These are phyloP conservation scores for Lichtheimia ornata DNA, from an alignment of 371 early-diverging fungal genomes.

Conservation along the genomic window DNA sequence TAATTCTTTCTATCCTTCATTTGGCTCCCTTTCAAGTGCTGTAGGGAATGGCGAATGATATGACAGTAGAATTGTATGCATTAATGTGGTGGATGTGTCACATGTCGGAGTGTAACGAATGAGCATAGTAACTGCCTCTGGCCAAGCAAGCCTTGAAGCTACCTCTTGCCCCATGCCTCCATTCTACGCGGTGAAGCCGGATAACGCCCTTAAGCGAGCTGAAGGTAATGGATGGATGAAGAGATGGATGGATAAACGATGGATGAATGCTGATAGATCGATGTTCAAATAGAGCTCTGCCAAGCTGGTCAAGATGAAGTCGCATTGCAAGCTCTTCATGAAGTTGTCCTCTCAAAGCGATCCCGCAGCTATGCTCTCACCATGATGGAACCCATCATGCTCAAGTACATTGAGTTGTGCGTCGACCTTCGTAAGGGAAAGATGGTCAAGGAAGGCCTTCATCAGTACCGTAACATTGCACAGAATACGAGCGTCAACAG, in stretches of 20 bases:
- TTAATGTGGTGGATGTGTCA: too few relatives aligned
- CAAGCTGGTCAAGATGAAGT: slow-evolving; percentile 85
- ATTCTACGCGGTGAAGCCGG: slow-evolving; percentile 50
- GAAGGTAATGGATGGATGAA: slow-evolving; percentile 45
- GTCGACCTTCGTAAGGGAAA: slow-evolving; percentile 89
- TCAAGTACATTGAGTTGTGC: slow-evolving; percentile 91
- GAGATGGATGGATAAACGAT: slow-evolving; percentile 19
- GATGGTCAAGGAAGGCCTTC: slow-evolving; percentile 93
- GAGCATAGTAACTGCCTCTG: too few relatives aligned
- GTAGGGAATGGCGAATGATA: too few relatives aligned
- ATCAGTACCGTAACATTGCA: slow-evolving; percentile 95
- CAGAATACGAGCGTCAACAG: slow-evolving; percentile 91
- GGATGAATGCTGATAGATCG: slow-evolving; percentile 4
- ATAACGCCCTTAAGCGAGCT: slow-evolving; percentile 52
- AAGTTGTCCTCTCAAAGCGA: slow-evolving; percentile 87
- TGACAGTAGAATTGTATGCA: too few relatives aligned
- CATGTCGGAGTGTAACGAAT: too few relatives aligned
- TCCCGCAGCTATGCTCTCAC: slow-evolving; percentile 78
- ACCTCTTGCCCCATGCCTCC: slow-evolving; percentile 32
- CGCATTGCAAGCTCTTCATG: slow-evolving; percentile 89
- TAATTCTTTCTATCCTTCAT: too few relatives aligned
- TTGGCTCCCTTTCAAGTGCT: too few relatives aligned
- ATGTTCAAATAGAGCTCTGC: slow-evolving; percentile 75
- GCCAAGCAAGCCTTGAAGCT: too few relatives aligned
- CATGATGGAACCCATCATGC: slow-evolving; percentile 89